Evolutionary conservation across 1,139 yeast genomes (phyloP), one percentile per base, ranked within the genome.

Genomic region (Suhomyces terraborum): DNA sequence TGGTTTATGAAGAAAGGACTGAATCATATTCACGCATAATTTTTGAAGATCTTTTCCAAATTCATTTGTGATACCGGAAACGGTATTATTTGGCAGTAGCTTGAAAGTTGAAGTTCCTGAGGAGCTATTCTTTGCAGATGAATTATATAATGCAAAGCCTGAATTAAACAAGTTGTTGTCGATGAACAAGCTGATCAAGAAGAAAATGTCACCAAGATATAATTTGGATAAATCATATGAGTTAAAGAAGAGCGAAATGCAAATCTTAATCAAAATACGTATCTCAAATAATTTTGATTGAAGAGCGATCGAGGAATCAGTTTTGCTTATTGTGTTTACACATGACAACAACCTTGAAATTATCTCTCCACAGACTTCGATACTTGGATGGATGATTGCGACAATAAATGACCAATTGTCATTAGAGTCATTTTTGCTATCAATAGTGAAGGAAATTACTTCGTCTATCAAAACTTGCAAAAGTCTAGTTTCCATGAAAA

Each of bases 231-330:
- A 73, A 21, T 75, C 64, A 36, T 81, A 72, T 0, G 89, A 79
- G 58, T 87, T 93, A 67, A 88, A 88, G 47, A 88, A 80, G 32
- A 87, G 61, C 6, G 84, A 79, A 2, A 86, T 77, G 40, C 85
- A 71, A 39, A 85, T 75, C 53, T 80, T 80, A 6, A 85, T 80
- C 52, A 88, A 62, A 4, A 88, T 84, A 25, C 80, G 77, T 4
- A 86, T 74, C 59, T 88, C 96, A 43, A 85, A 77, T 79, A 93
- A 80, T 50, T 76, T 73, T 18, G 79, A 73, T 50, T 78, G 81
- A 34, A 78, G 74, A 13, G 83, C 86, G 42, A 82, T 81, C 2
- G 78, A 69, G 2, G 81, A 73, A 55, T 59, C 78, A 54, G 60
- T 56, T n/a, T 58, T 58, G 14, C 60, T 64, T 2, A 84, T 77